Evolutionary conservation across 2,329 filamentous ascomycete species (phyloP).

Genomic region (Exophiala sp.): DNA sequence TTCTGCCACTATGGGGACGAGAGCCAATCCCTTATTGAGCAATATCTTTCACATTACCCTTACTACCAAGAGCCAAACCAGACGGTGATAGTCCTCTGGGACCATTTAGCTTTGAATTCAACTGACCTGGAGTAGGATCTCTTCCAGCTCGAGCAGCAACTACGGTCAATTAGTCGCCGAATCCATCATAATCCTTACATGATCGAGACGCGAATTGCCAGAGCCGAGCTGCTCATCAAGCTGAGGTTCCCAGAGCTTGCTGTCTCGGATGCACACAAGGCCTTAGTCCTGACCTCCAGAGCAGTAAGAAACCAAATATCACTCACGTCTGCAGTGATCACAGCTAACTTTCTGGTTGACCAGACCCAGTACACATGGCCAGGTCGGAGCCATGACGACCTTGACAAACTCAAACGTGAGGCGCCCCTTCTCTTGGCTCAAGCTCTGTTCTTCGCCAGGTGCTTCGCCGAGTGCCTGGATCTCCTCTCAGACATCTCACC

Average conservation of each 20-base stretch:
- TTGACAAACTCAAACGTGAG: not conserved
- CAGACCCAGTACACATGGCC: not conserved
- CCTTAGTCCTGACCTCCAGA: not conserved
- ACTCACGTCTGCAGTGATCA: not conserved
- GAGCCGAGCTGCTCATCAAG: not conserved
- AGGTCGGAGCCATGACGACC: too few relatives aligned
- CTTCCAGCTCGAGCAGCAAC: not conserved
- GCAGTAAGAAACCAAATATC: not conserved
- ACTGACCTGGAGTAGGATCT: not conserved
- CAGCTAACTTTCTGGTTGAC: not conserved
- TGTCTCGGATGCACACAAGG: not conserved
- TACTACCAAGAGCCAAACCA: not conserved
- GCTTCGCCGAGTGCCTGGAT: not conserved
- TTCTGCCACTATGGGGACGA: too few relatives aligned
- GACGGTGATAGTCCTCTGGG: not conserved
- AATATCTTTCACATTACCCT: too few relatives aligned
- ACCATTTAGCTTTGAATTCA: not conserved
- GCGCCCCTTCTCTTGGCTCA: not conserved
- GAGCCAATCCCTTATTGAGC: too few relatives aligned
- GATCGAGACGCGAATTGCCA: not conserved
- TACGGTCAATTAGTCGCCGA: not conserved
- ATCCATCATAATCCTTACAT: not conserved
- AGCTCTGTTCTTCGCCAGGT: constrained; percentile 17
- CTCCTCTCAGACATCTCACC: not conserved
- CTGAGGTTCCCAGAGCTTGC: constrained; percentile 2